Evolutionary conservation across 208 protist genomes (phyloP), one percentile per base, ranked within the genome.

Genomic region (Trypanosoma vivax): DNA sequence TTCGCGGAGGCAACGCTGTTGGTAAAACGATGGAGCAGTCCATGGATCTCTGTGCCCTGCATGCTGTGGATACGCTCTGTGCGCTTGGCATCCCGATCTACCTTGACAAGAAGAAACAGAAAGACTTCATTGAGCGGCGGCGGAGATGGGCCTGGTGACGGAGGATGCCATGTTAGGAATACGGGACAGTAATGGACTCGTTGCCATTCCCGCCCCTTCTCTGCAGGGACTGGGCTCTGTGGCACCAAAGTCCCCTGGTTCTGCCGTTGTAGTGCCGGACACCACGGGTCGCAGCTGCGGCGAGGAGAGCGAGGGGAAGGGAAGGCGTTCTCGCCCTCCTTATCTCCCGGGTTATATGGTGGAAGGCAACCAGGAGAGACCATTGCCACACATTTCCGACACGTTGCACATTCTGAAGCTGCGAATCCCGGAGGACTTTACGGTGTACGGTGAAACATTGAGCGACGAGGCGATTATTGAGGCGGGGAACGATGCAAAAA

Each of bases 21-120:
- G 82, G 66, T 6, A 48, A 65, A 30, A 70, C 73, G 30, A 73
- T 65, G 33, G 43, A 70, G 16, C 67, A 79, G 38, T 79, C 86
- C 9, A 69, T 89, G 54, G 67, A 75, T 50, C 56, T 93, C 3
- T 80, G 73, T 40, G 65, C 76, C 13, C 41, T 90, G 45, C 76
- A 93, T 45, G 81, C 82, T 2, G 42, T 93, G 23, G 86, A 93
- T 54, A 76, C 63, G 2, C 64, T 93, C 18, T 74, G 60, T 41
- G 25, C 65, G 0, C 66, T 90, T 10, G 66, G 66, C 7, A 58
- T 74, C 23, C 79, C 79, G 16, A 47, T 92, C 21, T 88, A 61
- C 57, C 31, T 40, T 10, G 66, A 88, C 34, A 27, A 60, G 3
- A 58, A n/a, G 29, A 47, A 55, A 42, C 69, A 92, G 68, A 42